A percentile compares a stretch with the other conserved stretches of the same genome.
Evolutionary conservation across 208 protist genomes (phyloP).

Genomic region (Crithidia expoeki): DNA sequence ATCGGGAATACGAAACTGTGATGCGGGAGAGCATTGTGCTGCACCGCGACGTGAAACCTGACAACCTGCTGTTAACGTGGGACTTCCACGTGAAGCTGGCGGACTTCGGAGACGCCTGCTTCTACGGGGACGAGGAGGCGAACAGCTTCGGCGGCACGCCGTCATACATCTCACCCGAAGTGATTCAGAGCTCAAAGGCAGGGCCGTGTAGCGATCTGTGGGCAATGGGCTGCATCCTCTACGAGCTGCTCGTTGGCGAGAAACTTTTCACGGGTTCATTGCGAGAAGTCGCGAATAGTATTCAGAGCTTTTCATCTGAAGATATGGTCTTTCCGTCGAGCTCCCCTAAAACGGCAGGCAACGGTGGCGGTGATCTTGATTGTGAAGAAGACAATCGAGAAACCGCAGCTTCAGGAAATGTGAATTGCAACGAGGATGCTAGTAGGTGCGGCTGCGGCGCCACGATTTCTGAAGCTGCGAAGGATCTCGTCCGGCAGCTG

Average conservation of each 20-base stretch:
- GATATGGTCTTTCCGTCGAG: conserved; percentile 69
- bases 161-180: conserved; percentile 84
- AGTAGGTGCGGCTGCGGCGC: background rate
- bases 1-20: background rate
- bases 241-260: conserved; percentile 50
- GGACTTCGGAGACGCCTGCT: conserved; percentile 81
- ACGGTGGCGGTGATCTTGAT: background rate
- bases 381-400: background rate
- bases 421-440: background rate
- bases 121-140: conserved; percentile 65
- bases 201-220: conserved; percentile 96
- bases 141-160: conserved; percentile 77
- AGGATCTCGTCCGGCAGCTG: conserved; percentile 82
- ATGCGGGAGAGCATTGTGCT: conserved; percentile 56
- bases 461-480: conserved; percentile 53
- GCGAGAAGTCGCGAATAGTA: conserved; percentile 37
- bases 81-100: conserved; percentile 69
- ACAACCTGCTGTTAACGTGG: conserved; percentile 86
- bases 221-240: conserved; percentile 98
- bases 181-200: conserved; percentile 83
- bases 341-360: conserved; percentile 36
- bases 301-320: conserved; percentile 57
- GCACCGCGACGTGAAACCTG: conserved; percentile 87
- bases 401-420: conserved; percentile 1
- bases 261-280: conserved; percentile 27